Conservation (phyloP, 2,329 filamentous ascomycete species). For the Fusarium pilosicola region DNA sequence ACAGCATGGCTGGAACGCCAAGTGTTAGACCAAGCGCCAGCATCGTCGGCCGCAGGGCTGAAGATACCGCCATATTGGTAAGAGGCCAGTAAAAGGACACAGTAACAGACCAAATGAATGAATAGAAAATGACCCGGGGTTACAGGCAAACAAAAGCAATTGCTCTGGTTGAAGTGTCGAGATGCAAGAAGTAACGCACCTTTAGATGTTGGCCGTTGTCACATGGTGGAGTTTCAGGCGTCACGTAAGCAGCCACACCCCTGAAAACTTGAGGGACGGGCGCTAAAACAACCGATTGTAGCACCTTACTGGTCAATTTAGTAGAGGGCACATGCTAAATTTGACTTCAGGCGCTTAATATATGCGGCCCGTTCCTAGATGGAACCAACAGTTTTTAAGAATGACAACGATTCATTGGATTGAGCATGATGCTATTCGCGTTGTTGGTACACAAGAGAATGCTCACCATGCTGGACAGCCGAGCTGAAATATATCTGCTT, state of each 20-base stretch:
- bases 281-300: background rate
- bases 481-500: background rate
- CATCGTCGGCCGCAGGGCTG: conserved; percentile 15
- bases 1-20: conserved; percentile 22
- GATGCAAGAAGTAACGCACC: background rate
- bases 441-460: background rate
- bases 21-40: conserved; percentile 30
- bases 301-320: background rate
- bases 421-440: background rate
- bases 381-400: background rate
- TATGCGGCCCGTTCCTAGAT: background rate
- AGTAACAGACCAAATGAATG: background rate
- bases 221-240: background rate
- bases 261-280: background rate
- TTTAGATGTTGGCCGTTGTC: background rate
- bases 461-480: background rate
- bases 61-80: conserved; percentile 1
- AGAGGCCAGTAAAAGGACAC: background rate
- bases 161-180: background rate
- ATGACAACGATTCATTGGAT: background rate
- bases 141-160: background rate
- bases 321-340: background rate
- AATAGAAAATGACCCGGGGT: background rate
- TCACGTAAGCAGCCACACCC: background rate
- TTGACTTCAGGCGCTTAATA: background rate